phyloP scores from a whole-genome alignment of 257 asterid genomes.

The Haberlea rhodopensis region DNA sequence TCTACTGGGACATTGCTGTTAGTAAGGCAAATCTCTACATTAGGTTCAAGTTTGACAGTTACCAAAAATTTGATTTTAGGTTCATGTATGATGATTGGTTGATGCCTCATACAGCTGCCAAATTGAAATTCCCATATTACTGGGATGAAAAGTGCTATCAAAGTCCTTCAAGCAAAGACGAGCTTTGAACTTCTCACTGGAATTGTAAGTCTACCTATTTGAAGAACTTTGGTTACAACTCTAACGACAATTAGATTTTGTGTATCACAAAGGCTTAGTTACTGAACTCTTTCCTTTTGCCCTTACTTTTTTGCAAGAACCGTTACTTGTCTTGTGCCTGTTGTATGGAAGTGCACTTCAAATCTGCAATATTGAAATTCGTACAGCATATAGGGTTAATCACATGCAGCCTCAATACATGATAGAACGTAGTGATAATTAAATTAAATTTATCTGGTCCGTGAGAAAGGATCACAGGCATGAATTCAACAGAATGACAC shows the following conservation, averaged over 20 bases:
- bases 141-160: slow-evolving; percentile 76
- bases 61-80: slow-evolving; percentile 44
- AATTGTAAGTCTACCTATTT: slow-evolving; percentile 7
- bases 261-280: too few species aligned
- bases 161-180: slow-evolving; percentile 50
- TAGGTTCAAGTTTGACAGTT: not conserved
- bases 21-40: not conserved
- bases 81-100: slow-evolving; percentile 81
- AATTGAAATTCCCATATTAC: slow-evolving; percentile 62
- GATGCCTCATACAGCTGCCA: slow-evolving; percentile 96
- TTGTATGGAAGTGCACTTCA: not conserved
- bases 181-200: slow-evolving; percentile 46
- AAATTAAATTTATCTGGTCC: not conserved
- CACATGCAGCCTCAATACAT: not conserved
- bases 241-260: not conserved
- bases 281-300: not conserved
- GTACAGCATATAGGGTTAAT: not conserved
- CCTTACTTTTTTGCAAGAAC: not conserved
- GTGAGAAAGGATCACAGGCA: not conserved
- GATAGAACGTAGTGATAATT: not conserved
- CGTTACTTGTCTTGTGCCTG: not conserved
- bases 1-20: not conserved
- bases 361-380: not conserved
- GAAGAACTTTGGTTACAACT: not conserved
- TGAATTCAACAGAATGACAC: not conserved